Base-by-base conservation (phyloP, 352 stramenopile genomes). In the Pythium dissimile region DNA sequence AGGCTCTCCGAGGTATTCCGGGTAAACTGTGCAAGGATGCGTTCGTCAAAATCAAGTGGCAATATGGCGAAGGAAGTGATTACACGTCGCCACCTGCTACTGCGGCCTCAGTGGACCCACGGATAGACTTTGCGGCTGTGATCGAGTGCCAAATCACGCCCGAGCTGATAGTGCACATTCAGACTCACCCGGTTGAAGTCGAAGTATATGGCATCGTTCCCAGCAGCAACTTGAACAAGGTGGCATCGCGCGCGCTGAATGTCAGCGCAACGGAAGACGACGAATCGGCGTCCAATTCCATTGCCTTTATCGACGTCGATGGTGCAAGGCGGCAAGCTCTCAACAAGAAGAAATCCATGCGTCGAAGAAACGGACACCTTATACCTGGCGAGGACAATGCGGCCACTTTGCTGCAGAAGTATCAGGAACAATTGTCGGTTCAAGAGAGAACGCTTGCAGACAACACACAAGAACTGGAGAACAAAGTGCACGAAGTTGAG, bases 21-120 rank as follows among this genome's bases (percentile, higher is more conserved):
- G 80, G 83, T 0, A 89, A 90, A 30, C 57, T 90, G 3, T 92
- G 83, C 57, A 88, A 89, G 49, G 65, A 89, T 39, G 63, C 72
- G 2, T 84, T 77, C 24, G 77, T 92, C 10, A 75, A 65, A 13
- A 67, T 88, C 57, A 76, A 71, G 31, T 92, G 77, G 80, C 39
- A 28, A 11, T 48, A 58, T 26, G 37, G 27, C 1, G 55, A 64
- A 15, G 55, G 70, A 18, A 52, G 62, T 1, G 71, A 80, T 44
- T 68, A 85, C 51, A 66, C 59, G n/a, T 92, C 82, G 1, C 50
- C 67, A 2, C 71, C 80, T 42, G 66, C 72, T 5, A 48, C 54
- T 2, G 69, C 74, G 2, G 69, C 78, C 4, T 88, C 80, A 0
- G 69, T 92, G 0, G 75, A 92, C 30, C 82, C 82, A 31, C 45